Base-by-base conservation (phyloP, 306 rosid species). In the Sicyos baderoa region DNA sequence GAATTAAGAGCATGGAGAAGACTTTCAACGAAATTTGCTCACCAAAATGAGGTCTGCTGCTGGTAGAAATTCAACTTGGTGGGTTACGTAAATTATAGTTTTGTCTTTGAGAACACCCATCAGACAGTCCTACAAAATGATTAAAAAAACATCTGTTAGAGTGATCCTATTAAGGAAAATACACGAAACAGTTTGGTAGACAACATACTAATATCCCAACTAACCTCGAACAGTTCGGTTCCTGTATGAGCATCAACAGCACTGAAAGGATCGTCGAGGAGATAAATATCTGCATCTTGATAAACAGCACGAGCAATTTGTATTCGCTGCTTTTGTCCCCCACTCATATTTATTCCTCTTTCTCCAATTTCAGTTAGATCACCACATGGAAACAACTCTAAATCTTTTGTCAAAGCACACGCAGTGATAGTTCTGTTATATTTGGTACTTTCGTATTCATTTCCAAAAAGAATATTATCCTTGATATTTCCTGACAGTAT, bases 191-290 rank as follows among this genome's bases (percentile, higher is more conserved):
- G 54, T 35, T 61, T 18, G 19, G 69, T 17, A 63, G 40, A 27
- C 32, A 63, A 18, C 52, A 9, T 40, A 40, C 11, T 40, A 61
- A 37, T 63, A 18, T 12, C 65, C 42, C 17, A 4, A 57, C 68
- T 80, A 22, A 87, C 98, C 93, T 86, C 77, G 73, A 92, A 92
- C 67, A 92, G 92, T 66, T 92, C 88, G 19, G 93, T 85, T 51
- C 98, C 96, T 1, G 98, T 92, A 73, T 89, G 98, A 82, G 98
- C 98, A 87, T 92, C 98, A 53, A 92, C 98, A 7, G 96, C 98
- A 67, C 96, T 92, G 73, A 87, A 92, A 81, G 98, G 98, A 58
- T 89, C 96, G 49, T 92, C 98, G 21, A 92, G 84, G 37, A 92
- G 83, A 72, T 92, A 92, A 37, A 89, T 87, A 19, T 92, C 95